Conservation (phyloP, 345 rosid genomes). For the Chamaenerion angustifolium region DNA sequence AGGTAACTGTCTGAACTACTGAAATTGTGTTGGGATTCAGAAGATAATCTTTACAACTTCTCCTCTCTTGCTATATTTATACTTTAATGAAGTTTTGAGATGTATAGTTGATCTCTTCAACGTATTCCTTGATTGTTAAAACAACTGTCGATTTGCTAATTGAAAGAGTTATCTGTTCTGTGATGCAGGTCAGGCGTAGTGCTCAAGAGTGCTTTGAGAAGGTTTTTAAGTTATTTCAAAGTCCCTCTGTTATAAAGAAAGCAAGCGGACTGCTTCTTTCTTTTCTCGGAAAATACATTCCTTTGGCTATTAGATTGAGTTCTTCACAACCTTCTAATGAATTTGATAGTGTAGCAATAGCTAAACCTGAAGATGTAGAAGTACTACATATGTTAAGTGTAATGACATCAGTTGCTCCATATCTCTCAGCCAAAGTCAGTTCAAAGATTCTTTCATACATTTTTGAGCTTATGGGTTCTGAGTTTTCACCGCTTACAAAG, state of each 20-base stretch:
- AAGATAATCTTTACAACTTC: too few species aligned
- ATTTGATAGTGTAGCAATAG: slow-evolving; percentile 23
- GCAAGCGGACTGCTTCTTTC: slow-evolving; percentile 48
- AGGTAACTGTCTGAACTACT: too few species aligned
- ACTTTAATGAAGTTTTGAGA: too few species aligned
- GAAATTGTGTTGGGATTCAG: too few species aligned
- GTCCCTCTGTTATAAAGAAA: slow-evolving; percentile 34
- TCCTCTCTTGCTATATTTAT: too few species aligned
- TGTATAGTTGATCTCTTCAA: too few species aligned
- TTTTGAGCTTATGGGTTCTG: slow-evolving; percentile 32
- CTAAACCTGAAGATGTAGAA: slow-evolving; percentile 41
- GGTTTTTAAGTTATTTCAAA: slow-evolving; percentile 30
- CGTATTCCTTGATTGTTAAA: too few species aligned
- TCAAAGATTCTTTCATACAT: slow-evolving; percentile 34
- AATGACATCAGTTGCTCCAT: slow-evolving; percentile 39
- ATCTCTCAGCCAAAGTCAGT: slow-evolving; percentile 36
- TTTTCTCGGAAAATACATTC: slow-evolving; percentile 27
- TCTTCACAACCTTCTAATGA: slow-evolving; percentile 21
- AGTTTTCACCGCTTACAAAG: slow-evolving; percentile 44
- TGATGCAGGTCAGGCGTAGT: slow-evolving; percentile 57
- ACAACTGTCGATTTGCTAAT: too few species aligned
- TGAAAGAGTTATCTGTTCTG: background rate
- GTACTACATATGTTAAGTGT: slow-evolving; percentile 64
- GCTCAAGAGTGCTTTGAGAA: slow-evolving; percentile 72
- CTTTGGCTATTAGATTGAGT: slow-evolving; percentile 19